Conservation (phyloP, 2,329 filamentous ascomycete genomes). For the Cladosporium sp. region DNA sequence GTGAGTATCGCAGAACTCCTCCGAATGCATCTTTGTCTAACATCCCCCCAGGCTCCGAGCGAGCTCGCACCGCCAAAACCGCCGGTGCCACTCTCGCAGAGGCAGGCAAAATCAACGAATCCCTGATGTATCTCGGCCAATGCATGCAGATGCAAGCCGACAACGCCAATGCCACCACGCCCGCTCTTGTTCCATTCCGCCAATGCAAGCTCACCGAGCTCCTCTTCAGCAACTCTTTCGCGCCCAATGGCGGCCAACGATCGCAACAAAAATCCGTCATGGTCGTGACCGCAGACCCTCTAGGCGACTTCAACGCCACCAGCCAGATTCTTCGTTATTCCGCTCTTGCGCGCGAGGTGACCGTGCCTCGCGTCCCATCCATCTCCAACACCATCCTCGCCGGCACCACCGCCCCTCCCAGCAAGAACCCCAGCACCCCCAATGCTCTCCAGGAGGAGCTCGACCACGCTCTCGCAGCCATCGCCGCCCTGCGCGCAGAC, state of each 20-base stretch:
- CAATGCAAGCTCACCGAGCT: constrained; percentile 52
- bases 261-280: constrained; percentile 86
- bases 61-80: constrained; percentile 89
- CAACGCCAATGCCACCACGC: constrained; percentile 54
- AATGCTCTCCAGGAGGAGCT: constrained; percentile 59
- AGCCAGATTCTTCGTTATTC: constrained; percentile 95
- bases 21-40: constrained; percentile 17
- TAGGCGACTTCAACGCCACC: constrained; percentile 94
- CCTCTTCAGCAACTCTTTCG: constrained; percentile 49
- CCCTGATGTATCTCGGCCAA: constrained; percentile 95
- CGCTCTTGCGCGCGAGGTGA: constrained; percentile 86
- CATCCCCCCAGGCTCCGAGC: constrained; percentile 62
- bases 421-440: constrained; percentile 40
- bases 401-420: constrained; percentile 21
- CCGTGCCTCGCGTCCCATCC: constrained; percentile 82
- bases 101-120: constrained; percentile 97
- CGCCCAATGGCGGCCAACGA: constrained; percentile 43
- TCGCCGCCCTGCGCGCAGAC: constrained; percentile 72
- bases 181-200: constrained; percentile 61
- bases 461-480: constrained; percentile 76
- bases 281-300: constrained; percentile 91
- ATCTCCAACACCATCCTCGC: constrained; percentile 66
- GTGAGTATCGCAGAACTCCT: constrained; percentile 37
- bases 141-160: constrained; percentile 95
- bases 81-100: constrained; percentile 88